phyloP scores from a whole-genome alignment of 495 filamentous ascomycete genomes.

The Trichoderma orchidacearum region DNA sequence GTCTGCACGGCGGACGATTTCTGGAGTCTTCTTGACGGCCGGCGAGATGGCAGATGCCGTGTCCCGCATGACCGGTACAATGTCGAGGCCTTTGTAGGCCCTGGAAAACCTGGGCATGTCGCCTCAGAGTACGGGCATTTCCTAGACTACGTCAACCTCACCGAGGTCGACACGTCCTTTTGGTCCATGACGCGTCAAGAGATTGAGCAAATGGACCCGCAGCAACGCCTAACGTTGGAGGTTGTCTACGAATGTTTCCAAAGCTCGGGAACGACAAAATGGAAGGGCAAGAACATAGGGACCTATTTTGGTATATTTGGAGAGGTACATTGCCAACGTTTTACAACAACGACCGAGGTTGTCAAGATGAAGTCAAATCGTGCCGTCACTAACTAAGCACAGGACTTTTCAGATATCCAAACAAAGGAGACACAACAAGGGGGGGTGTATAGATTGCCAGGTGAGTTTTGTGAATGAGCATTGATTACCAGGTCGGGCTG shows the following conservation, averaged over 20 bases:
- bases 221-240: constrained; percentile 37
- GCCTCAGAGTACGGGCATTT: constrained; percentile 17
- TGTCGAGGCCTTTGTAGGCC: background rate
- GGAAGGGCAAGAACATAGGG: constrained; percentile 27
- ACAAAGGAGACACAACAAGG: constrained; percentile 9
- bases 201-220: constrained; percentile 31
- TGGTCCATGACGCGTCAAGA: constrained; percentile 28
- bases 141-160: constrained; percentile 20
- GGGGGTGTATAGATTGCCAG: too few relatives aligned
- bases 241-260: constrained; percentile 33
- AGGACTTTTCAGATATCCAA: constrained; percentile 29
- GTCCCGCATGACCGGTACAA: background rate
- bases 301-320: constrained; percentile 28
- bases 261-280: constrained; percentile 29
- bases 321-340: too few relatives aligned
- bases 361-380: too few relatives aligned
- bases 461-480: too few relatives aligned
- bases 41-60: background rate
- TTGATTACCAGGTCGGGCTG: too few relatives aligned
- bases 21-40: background rate
- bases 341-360: too few relatives aligned
- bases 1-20: constrained; percentile 1
- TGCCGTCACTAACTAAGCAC: too few relatives aligned
- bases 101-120: background rate
- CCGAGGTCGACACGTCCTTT: constrained; percentile 19